Base-by-base conservation (phyloP, 1,284 basidiomycete genomes). In the Apiotrichum montevideense region DNA sequence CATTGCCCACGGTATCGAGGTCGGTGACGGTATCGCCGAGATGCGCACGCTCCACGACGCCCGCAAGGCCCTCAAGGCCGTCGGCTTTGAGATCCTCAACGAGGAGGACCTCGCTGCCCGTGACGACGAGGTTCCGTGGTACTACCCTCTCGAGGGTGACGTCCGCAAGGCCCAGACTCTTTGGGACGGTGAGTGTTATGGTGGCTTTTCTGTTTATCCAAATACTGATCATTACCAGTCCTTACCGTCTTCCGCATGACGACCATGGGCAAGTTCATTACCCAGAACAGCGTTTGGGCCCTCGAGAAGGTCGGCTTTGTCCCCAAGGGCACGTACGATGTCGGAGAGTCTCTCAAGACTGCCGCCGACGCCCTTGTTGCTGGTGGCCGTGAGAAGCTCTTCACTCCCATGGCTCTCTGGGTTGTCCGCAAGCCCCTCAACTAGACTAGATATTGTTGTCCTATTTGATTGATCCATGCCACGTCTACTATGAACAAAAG, bases 21-120 rank as follows among this genome's bases (percentile, higher is more conserved):
- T 97, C 54, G 95, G 95, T 46, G 93, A 96, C 74, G 95, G 96
- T 64, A 98, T 98, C 70, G 91, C 95, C 21, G 91, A 97, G 80
- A 97, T 98, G 94, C 87, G 95, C 21, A 84, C 85, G 37, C 80
- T 95, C 54, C 73, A 79, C 45, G 78, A 81, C 56, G 87, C 91
- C 2, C 85, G 90, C 59, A 76, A 87, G 58, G 96, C 95, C 0
- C 78, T 98, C 63, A 80, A 84, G 70, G 81, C 80, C 3, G 93
- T 97, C 59, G 95, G 95, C 32, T 94, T 98, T 80, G 78, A 87
- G 72, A 84, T 98, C 63, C 81, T 88, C 66, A 86, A 90, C 72
- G 93, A 97, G 72, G 94, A 98, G 71, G 95, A 98, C 75, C 82
- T 98, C 44, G 95, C 96, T 2, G 89, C 87, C 52, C 86, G 73